Evolutionary conservation across 208 protist genomes (phyloP).

Genomic region (Leishmania mexicana): DNA sequence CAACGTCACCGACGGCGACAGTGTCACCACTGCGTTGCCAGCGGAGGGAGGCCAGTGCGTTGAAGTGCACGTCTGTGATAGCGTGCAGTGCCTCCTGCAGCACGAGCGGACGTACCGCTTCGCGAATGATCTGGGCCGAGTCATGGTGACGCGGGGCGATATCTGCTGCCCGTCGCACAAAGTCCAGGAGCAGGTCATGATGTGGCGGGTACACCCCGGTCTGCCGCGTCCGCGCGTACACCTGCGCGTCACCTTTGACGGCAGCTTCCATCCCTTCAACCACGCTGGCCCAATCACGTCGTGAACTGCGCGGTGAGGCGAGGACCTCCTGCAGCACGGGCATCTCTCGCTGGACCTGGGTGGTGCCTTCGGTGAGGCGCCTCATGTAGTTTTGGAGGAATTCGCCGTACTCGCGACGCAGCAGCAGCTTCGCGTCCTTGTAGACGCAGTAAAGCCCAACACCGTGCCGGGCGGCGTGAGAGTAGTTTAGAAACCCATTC

Average conservation of each 20-base stretch:
- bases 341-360: slow-evolving; percentile 59
- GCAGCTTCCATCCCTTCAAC: slow-evolving; percentile 40
- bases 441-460: slow-evolving; percentile 55
- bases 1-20: slow-evolving; percentile 67
- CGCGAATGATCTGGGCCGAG: slow-evolving; percentile 75
- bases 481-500: slow-evolving; percentile 79
- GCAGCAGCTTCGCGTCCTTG: slow-evolving; percentile 56
- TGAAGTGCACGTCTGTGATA: slow-evolving; percentile 82
- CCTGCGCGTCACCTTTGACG: slow-evolving; percentile 40
- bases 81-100: slow-evolving; percentile 72
- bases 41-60: slow-evolving; percentile 73
- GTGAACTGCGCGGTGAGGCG: slow-evolving; percentile 24
- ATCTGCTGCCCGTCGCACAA: slow-evolving; percentile 61
- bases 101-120: slow-evolving; percentile 57
- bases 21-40: slow-evolving; percentile 44
- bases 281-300: slow-evolving; percentile 47
- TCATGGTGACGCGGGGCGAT: slow-evolving; percentile 56
- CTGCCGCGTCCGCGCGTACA: slow-evolving; percentile 39
- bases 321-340: slow-evolving; percentile 55
- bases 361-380: slow-evolving; percentile 68
- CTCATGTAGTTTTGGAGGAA: slow-evolving; percentile 62
- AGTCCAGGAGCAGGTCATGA: slow-evolving; percentile 71
- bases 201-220: slow-evolving; percentile 83
- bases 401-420: slow-evolving; percentile 65
- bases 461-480: slow-evolving; percentile 77